Evolutionary conservation across 805 yeast genomes (phyloP), one percentile per base, ranked within the genome.

Genomic region (Jamesozyma spencerorum): DNA sequence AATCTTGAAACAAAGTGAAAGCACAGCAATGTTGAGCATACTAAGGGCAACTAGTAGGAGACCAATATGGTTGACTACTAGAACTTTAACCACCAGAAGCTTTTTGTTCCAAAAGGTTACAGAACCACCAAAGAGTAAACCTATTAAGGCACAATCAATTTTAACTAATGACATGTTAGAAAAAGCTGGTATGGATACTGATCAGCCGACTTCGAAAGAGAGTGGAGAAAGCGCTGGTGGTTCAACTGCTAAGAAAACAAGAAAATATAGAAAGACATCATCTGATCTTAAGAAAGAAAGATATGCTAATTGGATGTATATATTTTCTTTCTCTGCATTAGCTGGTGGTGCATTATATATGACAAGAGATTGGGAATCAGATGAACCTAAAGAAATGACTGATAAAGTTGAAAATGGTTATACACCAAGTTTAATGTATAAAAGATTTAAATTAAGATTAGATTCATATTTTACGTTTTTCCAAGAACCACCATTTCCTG

Each of bases 401-500:
- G 63, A 69, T 18, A 70, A 67, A 19, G 69, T 81, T 46, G 71
- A 66, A 18, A 75, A 81, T 56, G 96, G 95, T 0, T 80, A 75
- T 58, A 60, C 81, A 5, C 81, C 85, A 5, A 64, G 58, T 15
- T 69, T 75, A 38, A 74, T 86, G 67, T 81, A 77, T 68, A 70
- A 68, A 18, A 75, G 99, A 58, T 72, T 83, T 50, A 70, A 62
- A 47, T 77, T 78, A 43, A 77, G 99, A 66, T 71, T 81, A 45
- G 70, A 77, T 43, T 80, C 85, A 32, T 71, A 85, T 45, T 81
- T 87, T 59, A 79, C 81, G 36, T 81, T 82, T 47, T 90, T 90
- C 69, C 79, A 83, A 47, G 97, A 90, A 50, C 98, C 99, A 11
- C 94, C 85, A 14, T 86, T 83, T 61, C 94, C 87, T 46, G 87